Conservation (phyloP, 306 rosid genomes). For the Senna tora region DNA sequence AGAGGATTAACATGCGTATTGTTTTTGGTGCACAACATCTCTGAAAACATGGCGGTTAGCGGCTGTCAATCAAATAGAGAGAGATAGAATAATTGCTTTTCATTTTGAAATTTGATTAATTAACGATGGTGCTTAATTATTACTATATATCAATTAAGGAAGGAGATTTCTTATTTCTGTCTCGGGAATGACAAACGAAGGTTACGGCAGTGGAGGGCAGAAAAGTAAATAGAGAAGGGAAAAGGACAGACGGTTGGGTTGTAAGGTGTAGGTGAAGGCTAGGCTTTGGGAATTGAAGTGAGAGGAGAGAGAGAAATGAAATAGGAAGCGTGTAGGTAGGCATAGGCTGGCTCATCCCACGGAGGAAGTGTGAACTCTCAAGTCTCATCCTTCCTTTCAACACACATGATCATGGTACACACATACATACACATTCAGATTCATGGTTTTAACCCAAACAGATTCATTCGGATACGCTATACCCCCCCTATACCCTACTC, state of each 20-base stretch:
- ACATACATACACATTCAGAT: too few relatives aligned
- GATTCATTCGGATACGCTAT: too few relatives aligned
- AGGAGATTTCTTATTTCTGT: constrained; percentile 1
- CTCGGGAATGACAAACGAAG: constrained; percentile 83
- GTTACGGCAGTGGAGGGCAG: constrained; percentile 53
- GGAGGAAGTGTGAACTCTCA: constrained; percentile 1
- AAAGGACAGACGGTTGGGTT: constrained; percentile 74
- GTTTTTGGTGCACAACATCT: constrained; percentile 83
- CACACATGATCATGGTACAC: too few relatives aligned
- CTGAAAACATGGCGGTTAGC: constrained; percentile 94
- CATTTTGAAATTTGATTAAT: background rate
- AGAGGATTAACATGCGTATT: constrained; percentile 84
- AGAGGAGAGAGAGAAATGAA: constrained; percentile 31
- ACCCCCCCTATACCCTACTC: too few relatives aligned
- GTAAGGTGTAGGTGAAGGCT: constrained; percentile 73
- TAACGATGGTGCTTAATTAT: constrained; percentile 42
- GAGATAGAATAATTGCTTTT: constrained; percentile 32
- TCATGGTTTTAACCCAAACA: too few relatives aligned
- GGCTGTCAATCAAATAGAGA: constrained; percentile 40
- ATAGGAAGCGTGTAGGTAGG: constrained; percentile 44
- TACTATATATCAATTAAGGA: too few relatives aligned
- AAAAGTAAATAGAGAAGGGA: constrained; percentile 29
- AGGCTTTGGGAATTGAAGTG: constrained; percentile 94
- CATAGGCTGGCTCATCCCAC: constrained; percentile 12
- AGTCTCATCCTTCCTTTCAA: too few relatives aligned